These are phyloP conservation scores for Oryza longistaminata DNA, from an alignment of 176 grass and related monocot species.

Conservation along the genomic window DNA sequence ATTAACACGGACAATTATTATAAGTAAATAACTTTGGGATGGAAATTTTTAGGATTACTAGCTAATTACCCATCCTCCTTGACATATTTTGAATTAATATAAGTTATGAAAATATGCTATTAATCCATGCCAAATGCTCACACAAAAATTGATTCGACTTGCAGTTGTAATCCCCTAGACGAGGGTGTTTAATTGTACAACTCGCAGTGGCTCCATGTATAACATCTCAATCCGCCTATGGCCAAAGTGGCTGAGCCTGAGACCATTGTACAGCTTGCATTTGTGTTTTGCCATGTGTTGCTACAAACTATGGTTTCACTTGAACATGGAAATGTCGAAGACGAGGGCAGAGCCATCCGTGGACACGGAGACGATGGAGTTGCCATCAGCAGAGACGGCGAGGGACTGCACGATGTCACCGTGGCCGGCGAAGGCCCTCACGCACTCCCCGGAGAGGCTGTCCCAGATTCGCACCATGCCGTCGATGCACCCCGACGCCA, in stretches of 20 bases:
- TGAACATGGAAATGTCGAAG: conserved; percentile 55
- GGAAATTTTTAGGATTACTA: no score
- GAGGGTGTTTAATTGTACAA: background rate
- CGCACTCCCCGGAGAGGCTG: conserved; percentile 62
- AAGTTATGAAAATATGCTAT: background rate
- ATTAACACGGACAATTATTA: no score
- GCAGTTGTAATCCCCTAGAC: background rate
- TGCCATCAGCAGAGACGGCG: conserved; percentile 42
- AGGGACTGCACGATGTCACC: conserved; percentile 64
- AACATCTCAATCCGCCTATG: background rate
- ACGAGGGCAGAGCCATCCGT: conserved; percentile 54
- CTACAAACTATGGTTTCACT: conserved; percentile 27
- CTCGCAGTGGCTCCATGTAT: background rate
- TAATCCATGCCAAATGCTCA: background rate
- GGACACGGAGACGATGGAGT: conserved; percentile 59
- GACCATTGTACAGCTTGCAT: background rate
- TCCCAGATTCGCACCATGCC: conserved; percentile 90
- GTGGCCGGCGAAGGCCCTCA: conserved; percentile 54
- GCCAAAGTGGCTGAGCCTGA: background rate
- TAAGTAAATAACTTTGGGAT: no score
- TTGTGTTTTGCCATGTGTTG: no score
- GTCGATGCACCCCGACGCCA: conserved; percentile 71
- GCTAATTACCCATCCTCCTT: no score
- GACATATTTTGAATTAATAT: no score
- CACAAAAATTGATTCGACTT: background rate